Evolutionary conservation across 805 yeast genomes (phyloP), one percentile per base, ranked within the genome.

Genomic region (Saturnispora diversa): DNA sequence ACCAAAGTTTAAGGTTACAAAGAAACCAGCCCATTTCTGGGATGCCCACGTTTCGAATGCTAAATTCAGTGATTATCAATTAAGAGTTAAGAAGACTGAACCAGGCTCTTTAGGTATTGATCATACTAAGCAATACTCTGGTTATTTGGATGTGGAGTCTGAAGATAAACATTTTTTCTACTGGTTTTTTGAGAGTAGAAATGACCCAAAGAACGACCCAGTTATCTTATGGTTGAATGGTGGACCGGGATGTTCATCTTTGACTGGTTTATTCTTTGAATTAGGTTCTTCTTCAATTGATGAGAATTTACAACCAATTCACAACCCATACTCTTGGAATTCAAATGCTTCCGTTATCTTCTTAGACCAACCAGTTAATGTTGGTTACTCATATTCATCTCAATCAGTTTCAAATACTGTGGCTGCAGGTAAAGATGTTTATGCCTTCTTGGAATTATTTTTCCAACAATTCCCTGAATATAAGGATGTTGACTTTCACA

Each of bases 161-260:
- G 77, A 70, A 45, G 83, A 79, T 50, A 88, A 87, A 64, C 94
- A 84, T 61, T 80, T 88, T 59, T 90, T 88, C 62, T 90, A 79
- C 68, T 87, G 94, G 95, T 80, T 81, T 54, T 90, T 90, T 52
- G 97, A 88, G 62, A 81, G 94, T 39, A 77, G 96, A 65, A 80
- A 80, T 54, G 86, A 85, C 59, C 97, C 97, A 4, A 63, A 60
- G 40, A 84, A 68, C 39, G 97, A 90, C 61, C 97, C 97, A 2
- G 71, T 87, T 17, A 72, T 90, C 41, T 62, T 81, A 48, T 83
- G 90, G 97, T 68, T 88, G 52, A 88, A 88, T 57, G 97, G 97
- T 49, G 96, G 97, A 5, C 97, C 97, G 27, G 97, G 97, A 10
- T 88, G 97, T 58, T 84, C 95, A 0, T 84, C 95, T 1, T 64